Percentiles rank a stretch among this genome's conserved stretches.
These are phyloP conservation scores for Schwanniomyces sp. DNA, from an alignment of 805 yeast species.

Conservation along the genomic window DNA sequence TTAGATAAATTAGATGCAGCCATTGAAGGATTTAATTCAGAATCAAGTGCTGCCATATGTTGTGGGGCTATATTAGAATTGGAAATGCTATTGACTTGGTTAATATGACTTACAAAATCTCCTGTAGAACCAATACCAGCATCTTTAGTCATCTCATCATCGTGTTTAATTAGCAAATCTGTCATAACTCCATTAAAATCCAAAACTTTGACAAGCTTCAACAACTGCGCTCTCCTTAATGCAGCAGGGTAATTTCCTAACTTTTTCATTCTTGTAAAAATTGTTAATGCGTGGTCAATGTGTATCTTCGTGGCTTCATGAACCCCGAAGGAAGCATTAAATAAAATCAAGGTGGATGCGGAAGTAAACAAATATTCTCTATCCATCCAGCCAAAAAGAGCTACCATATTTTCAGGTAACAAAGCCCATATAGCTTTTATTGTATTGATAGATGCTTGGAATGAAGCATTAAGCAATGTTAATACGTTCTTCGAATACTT, in stretches of 20 bases:
- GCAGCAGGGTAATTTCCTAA: conserved; percentile 83
- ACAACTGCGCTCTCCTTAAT: conserved; percentile 65
- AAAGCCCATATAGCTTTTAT: conserved; percentile 73
- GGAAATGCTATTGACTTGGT: neutral
- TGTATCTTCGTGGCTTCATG: conserved; percentile 73
- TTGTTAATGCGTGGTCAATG: conserved; percentile 66
- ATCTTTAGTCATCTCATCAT: conserved; percentile 38
- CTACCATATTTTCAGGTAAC: conserved; percentile 78
- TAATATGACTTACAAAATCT: neutral
- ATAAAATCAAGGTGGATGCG: conserved; percentile 68
- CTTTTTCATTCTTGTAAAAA: conserved; percentile 73
- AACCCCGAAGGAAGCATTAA: conserved; percentile 79
- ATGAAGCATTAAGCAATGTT: conserved; percentile 70
- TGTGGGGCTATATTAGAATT: conserved; percentile 8
- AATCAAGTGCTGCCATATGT: conserved; percentile 10
- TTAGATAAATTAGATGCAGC: conserved; percentile 2
- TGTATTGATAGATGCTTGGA: conserved; percentile 78
- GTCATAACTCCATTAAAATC: conserved; percentile 69
- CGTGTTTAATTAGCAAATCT: conserved; percentile 56
- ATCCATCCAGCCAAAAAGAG: conserved; percentile 84
- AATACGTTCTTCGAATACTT: conserved; percentile 66
- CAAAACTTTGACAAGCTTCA: conserved; percentile 61
- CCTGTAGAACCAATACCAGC: neutral
- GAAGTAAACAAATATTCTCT: conserved; percentile 78
- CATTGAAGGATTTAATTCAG: conserved; percentile 10